These are phyloP conservation scores for Colletotrichum nymphaeae DNA, from an alignment of 2,329 filamentous ascomycete species.

Conservation along the genomic window DNA sequence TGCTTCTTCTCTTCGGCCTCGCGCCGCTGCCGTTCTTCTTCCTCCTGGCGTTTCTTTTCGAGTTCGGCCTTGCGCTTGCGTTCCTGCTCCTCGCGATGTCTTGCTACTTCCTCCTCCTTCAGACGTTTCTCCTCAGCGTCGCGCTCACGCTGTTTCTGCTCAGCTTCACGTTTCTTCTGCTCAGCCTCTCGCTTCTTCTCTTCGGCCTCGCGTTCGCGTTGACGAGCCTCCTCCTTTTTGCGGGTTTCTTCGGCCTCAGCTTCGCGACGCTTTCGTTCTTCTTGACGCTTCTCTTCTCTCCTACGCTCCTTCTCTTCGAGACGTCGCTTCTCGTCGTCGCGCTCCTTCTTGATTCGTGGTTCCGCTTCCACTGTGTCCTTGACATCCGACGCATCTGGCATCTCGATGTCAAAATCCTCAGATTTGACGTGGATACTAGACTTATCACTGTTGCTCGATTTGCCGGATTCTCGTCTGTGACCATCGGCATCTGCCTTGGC, in stretches of 20 bases:
- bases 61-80: conserved; percentile 40
- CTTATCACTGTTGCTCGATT: conserved; percentile 56
- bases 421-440: conserved; percentile 67
- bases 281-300: conserved; percentile 36
- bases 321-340: conserved; percentile 49
- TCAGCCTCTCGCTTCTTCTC: conserved; percentile 35
- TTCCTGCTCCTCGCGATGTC: conserved; percentile 48
- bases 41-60: conserved; percentile 39
- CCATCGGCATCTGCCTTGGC: conserved; percentile 49
- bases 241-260: conserved; percentile 45
- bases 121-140: conserved; percentile 51
- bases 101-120: conserved; percentile 43
- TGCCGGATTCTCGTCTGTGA: conserved; percentile 55
- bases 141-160: conserved; percentile 49
- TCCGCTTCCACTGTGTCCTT: conserved; percentile 44
- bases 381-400: conserved; percentile 59
- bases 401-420: conserved; percentile 67
- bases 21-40: conserved; percentile 37
- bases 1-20: conserved; percentile 44
- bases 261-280: conserved; percentile 44
- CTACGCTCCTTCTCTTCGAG: conserved; percentile 41
- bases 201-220: conserved; percentile 32
- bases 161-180: conserved; percentile 38
- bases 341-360: conserved; percentile 47
- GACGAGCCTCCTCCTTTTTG: conserved; percentile 42